Evolutionary conservation across 148 eudicot species (phyloP).

Genomic region (Cornus florida): DNA sequence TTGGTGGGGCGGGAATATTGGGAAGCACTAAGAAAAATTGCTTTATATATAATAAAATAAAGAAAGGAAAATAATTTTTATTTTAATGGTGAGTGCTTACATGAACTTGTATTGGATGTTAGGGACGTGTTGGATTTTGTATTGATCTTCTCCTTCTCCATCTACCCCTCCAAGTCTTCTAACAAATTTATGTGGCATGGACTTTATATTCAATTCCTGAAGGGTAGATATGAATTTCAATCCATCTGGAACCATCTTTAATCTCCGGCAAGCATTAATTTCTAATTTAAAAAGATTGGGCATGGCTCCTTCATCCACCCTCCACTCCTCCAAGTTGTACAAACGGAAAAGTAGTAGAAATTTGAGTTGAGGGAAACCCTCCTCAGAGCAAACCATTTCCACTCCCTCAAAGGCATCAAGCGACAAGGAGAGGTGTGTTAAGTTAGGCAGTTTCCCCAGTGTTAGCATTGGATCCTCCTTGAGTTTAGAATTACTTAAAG

Average conservation of each 20-base stretch:
- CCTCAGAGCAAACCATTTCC: constrained; percentile 13
- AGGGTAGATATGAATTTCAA: constrained; percentile 7
- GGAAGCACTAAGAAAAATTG: no score
- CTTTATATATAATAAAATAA: no score
- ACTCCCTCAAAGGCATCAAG: constrained; percentile 5
- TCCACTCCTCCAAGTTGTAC: constrained; percentile 15
- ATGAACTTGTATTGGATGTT: no score
- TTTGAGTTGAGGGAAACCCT: constrained; percentile 25
- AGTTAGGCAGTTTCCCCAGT: not conserved
- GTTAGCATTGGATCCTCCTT: constrained; percentile 4
- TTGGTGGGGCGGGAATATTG: no score
- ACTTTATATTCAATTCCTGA: not conserved
- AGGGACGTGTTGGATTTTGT: no score
- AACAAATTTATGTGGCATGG: not conserved
- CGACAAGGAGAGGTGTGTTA: no score
- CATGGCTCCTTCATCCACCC: constrained; percentile 17
- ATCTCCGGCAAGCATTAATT: no score
- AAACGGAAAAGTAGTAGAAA: not conserved
- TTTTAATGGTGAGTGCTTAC: no score
- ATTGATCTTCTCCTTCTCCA: not conserved
- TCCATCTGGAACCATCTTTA: not conserved
- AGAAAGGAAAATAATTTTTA: no score
- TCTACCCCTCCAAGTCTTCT: no score
- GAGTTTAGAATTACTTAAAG: not conserved
- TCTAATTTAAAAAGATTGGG: not conserved